Base-by-base conservation (phyloP, 495 filamentous ascomycete genomes). In the Paragyromitra xinjiangensis region DNA sequence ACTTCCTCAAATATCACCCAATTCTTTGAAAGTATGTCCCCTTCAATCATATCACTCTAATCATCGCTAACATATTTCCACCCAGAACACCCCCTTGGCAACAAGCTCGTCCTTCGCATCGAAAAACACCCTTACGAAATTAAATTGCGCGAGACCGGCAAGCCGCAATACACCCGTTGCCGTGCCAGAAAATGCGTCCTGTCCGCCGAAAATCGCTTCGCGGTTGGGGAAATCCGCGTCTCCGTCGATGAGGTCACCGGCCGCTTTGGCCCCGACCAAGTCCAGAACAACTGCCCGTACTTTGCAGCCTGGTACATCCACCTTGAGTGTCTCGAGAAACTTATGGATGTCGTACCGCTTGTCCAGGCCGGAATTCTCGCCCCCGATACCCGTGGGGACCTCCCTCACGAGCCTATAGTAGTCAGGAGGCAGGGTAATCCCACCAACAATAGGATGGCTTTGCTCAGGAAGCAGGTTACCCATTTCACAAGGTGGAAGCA, bases 41-140 rank as follows among this genome's bases (percentile, higher is more conserved):
- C 14, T 3, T 11, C 8, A 22, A 29, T 12, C n/a, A 11, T 42
- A 11, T 12, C 26, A 4, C 34, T n/a, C 16, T 44, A 11, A 39
- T 6, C 34, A 8, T 9, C 37, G 44, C 59, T 66, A 65, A 75
- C 11, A 48, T 26, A 44, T 40, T 5, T 55, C 14, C 6, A 6
- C 4, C 59, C 29, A 77, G 58, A 68, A 22, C 80, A 82, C 12
- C 80, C 80, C 6, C 80, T 81, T 1, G 80, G 80, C 9, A 22
- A 67, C 5, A 71, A 55, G 0, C 78, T 82, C 42, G 22, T 64
- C 40, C 69, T 82, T 22, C 62, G 80, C n/a, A 63, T 82, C 40
- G 79, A 79, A 22, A 81, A 79, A 16, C 66, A 78, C 55, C 80
- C 79, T 9, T 78, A 81, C 19, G 77, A 79, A n/a, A 67, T 65